Evolutionary conservation across 345 rosid genomes (phyloP).

Genomic region (Moricandia moricandioides): DNA sequence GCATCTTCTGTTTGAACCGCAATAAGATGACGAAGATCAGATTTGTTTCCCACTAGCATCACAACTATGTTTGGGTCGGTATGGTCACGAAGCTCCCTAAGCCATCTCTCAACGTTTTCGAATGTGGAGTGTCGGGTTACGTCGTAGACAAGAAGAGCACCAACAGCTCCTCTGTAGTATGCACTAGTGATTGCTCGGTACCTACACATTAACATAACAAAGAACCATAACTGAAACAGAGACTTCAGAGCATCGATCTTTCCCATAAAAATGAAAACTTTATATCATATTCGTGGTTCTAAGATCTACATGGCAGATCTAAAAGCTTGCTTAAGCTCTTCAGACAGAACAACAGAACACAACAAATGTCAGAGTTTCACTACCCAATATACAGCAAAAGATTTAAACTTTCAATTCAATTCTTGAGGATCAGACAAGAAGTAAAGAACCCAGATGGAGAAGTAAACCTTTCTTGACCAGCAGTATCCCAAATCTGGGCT

Average conservation of each 20-base stretch:
- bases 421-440: neutral
- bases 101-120: slow-evolving; percentile 87
- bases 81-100: slow-evolving; percentile 83
- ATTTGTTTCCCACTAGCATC: slow-evolving; percentile 86
- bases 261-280: neutral
- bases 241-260: neutral
- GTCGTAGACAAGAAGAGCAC: slow-evolving; percentile 84
- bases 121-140: slow-evolving; percentile 92
- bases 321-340: neutral
- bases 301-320: slow-evolving; percentile 1
- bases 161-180: slow-evolving; percentile 92
- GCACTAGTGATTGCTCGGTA: slow-evolving; percentile 96
- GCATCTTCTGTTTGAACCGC: slow-evolving; percentile 87
- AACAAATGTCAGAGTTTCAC: neutral
- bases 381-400: neutral
- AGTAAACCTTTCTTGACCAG: slow-evolving; percentile 83
- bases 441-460: neutral
- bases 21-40: slow-evolving; percentile 90
- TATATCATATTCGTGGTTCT: neutral
- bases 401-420: neutral
- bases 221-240: neutral
- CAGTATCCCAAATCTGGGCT: slow-evolving; percentile 99
- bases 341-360: neutral
- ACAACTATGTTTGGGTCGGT: slow-evolving; percentile 93
- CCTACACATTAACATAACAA: slow-evolving; percentile 35